These are phyloP conservation scores for Tricholoma saponaceum DNA, from an alignment of 768 basidiomycete species.

Conservation along the genomic window DNA sequence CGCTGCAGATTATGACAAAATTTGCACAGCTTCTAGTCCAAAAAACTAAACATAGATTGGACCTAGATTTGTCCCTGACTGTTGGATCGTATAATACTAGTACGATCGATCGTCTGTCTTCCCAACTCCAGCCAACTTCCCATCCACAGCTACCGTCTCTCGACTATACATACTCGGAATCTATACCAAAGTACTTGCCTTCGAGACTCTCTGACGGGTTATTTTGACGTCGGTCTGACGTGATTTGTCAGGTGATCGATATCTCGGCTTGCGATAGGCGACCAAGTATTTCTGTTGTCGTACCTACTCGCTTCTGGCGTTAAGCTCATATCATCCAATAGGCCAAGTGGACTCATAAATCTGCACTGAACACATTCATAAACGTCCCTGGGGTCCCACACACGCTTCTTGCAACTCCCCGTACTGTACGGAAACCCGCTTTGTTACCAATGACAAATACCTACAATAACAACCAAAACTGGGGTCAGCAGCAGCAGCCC, in stretches of 20 bases:
- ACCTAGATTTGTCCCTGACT: not conserved
- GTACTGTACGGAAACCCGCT: slow-evolving; percentile 12
- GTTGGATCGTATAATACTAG: slow-evolving; percentile 11
- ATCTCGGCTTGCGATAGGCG: too few species aligned
- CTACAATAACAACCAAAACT: slow-evolving; percentile 13
- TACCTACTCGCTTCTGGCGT: not conserved
- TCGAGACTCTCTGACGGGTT: too few species aligned
- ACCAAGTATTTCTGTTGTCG: too few species aligned
- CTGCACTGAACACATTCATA: not conserved
- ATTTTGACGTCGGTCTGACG: too few species aligned
- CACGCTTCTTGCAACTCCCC: slow-evolving; percentile 7
- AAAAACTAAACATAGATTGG: slow-evolving; percentile 3
- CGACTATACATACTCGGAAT: too few species aligned
- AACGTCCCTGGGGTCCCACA: slow-evolving; percentile 2
- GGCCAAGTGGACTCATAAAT: not conserved
- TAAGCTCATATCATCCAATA: not conserved
- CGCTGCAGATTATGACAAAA: slow-evolving; percentile 3
- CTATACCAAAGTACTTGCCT: too few species aligned
- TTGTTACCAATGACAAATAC: slow-evolving; percentile 10
- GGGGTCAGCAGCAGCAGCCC: slow-evolving; percentile 15
- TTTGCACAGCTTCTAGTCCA: slow-evolving; percentile 4
- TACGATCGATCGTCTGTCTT: slow-evolving; percentile 1
- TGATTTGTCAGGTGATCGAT: not conserved
- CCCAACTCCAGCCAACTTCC: not conserved
- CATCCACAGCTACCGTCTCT: too few species aligned